Evolutionary conservation across 495 filamentous ascomycete genomes (phyloP), one percentile per base, ranked within the genome.

Genomic region (Penicillium salamii): DNA sequence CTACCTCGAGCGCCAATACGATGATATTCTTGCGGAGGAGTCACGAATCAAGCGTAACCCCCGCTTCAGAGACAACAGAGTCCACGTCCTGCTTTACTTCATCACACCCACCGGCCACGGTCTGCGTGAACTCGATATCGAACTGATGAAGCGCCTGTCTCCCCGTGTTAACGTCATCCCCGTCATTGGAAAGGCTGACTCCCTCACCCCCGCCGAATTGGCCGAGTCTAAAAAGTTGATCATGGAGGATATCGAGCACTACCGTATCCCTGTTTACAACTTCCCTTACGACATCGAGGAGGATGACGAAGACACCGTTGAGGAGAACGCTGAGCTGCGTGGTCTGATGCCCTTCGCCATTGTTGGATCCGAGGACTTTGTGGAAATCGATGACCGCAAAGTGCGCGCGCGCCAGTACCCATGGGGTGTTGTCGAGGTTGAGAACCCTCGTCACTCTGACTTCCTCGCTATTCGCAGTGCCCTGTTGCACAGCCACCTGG

Each of bases 11-110:
- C 83, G 92, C 71, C 92, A 97, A 83, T 97, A 97, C 75, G 93
- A 98, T 75, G 91, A 97, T 64, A 97, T 98, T 74, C 81, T 98
- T 46, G 93, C 93, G 32, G 91, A 96, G 77, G 93, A 98, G 76
- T 97, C 93, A 58, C 90, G 93, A 78, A 98, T 98, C 78, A 98
- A 98, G 86, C 93, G 93, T 87, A 98, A 98, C 76, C 95, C 93
- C 49, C 84, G 93, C 62, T 98, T 98, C 83, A 85, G 95, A 63
- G 93, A 98, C 74, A 97, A 98, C 75, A 89, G 93, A 74, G 91
- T 98, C 31, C 93, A 98, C 63, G 93, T 90, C 50, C 83, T 97
- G 59, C 84, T 98, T 58, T 98, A 98, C 80, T 98, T 98, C 77
- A 97, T 98, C 76, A 95, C 93, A 55, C 93, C 93, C 23, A 98